Conservation (phyloP, 768 basidiomycete species). For the Podaxis sp. region DNA sequence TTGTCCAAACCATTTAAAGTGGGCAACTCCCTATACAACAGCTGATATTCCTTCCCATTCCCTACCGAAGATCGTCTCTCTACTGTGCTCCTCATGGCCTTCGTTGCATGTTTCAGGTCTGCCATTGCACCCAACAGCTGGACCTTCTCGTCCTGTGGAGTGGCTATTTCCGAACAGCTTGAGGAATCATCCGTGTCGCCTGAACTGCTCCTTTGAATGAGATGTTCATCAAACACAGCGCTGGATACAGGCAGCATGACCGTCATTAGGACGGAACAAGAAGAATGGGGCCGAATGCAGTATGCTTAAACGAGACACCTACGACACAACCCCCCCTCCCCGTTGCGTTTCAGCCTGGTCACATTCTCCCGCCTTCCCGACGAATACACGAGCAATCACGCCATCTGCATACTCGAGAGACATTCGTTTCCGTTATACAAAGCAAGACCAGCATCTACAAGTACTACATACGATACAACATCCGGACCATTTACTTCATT, state of each 20-base stretch:
- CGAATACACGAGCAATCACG: neutral
- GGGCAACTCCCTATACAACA: neutral
- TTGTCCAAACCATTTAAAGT: too few relatives aligned
- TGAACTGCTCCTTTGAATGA: slow-evolving; percentile 11
- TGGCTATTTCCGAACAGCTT: slow-evolving; percentile 1
- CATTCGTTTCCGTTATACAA: neutral
- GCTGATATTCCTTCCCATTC: neutral
- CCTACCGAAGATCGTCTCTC: too few relatives aligned
- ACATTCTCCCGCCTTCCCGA: neutral
- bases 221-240: slow-evolving; percentile 10
- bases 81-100: too few relatives aligned
- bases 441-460: neutral
- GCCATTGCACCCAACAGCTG: neutral
- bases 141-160: slow-evolving; percentile 1
- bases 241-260: neutral
- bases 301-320: neutral
- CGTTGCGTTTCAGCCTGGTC: too few relatives aligned
- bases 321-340: neutral
- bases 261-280: neutral
- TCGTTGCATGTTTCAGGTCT: neutral
- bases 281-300: neutral
- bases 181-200: slow-evolving; percentile 8
- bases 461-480: neutral
- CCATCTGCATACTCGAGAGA: neutral
- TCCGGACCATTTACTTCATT: neutral